Base-by-base conservation (phyloP, 768 basidiomycete species). In the Termitomyces eurrhizus region DNA sequence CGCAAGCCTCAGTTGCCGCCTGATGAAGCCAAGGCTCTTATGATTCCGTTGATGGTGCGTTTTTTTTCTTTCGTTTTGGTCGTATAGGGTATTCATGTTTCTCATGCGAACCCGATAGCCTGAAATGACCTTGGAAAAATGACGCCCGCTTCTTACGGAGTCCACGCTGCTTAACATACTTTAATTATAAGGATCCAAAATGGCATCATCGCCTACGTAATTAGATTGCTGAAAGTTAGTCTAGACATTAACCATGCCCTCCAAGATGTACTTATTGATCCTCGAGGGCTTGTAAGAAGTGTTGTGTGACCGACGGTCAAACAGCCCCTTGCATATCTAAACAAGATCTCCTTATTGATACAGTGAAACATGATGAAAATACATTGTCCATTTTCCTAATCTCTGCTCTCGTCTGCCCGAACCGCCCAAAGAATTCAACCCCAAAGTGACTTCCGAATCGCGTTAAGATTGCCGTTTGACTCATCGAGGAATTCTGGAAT, bases 401-500 rank as follows among this genome's bases (percentile, higher is more conserved):
- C 29, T 29, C 29, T 29, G 50, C 50, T 33, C 14, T 35, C 21
- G 35, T 35, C 29, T 29, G 4, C 29, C 4, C 29, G 6, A 9
- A 36, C n/a, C 6, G 2, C 16, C 29, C 32, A 4, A 24, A 7
- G 4, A 26, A 29, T 4, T 58, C 39, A 66, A 26, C 56, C 64
- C 62, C 58, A 61, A 21, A 67, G n/a, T 32, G 68, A 65, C 32
- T 63, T 46, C 21, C 53, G 68, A 46, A 62, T 61, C 46, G 41
- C 56, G 52, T 58, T 64, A 44, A 64, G 44, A 45, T 62, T 37
- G 36, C 56, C 56, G 26, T 60, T 51, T 2, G 46, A 57, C 9
- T 58, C 63, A 32, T 63, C 59, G 14, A 57, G 44, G 21, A 72
- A 66, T 12, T 66, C 56, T 1, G 62, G 55, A 32, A 71, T 67